Conservation (phyloP, 2,329 filamentous ascomycete genomes). For the Penicillium oxalicum region DNA sequence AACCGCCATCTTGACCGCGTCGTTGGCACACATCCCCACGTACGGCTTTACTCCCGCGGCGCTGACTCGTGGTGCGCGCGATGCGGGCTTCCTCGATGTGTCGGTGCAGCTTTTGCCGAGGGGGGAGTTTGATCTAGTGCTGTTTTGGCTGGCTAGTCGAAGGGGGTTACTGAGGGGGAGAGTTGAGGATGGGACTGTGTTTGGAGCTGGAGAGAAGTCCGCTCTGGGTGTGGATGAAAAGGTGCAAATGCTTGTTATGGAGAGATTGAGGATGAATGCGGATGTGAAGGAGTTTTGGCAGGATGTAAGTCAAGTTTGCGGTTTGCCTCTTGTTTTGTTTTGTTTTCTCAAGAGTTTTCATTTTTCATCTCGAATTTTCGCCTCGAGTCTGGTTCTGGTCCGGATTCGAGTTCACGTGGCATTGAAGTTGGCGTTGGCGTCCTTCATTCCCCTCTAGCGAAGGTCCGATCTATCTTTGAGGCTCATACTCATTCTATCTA, state of each 20-base stretch:
- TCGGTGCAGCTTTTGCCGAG: slow-evolving; percentile 75
- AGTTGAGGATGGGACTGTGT: slow-evolving; percentile 27
- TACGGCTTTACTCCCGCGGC: slow-evolving; percentile 75
- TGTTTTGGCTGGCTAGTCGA: slow-evolving; percentile 40
- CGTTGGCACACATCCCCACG: slow-evolving; percentile 68
- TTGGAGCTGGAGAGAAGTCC: slow-evolving; percentile 19
- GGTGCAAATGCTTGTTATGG: slow-evolving; percentile 67
- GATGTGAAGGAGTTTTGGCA: slow-evolving; percentile 74
- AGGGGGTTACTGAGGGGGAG: slow-evolving; percentile 32
- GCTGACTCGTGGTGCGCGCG: slow-evolving; percentile 70
- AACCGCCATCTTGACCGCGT: slow-evolving; percentile 71
- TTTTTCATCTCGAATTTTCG: neutral
- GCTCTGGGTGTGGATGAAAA: slow-evolving; percentile 52
- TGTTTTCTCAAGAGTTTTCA: slow-evolving; percentile 5
- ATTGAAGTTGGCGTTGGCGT: no score
- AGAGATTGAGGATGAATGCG: slow-evolving; percentile 67
- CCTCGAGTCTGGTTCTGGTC: neutral
- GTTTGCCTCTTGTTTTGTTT: neutral
- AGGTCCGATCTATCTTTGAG: no score
- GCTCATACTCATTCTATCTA: neutral
- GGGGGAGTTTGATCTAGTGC: slow-evolving; percentile 73
- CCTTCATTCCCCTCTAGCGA: no score
- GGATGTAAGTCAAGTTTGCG: slow-evolving; percentile 55
- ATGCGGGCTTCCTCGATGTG: slow-evolving; percentile 80
- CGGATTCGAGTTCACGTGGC: no score